Base-by-base conservation (phyloP, 2,329 filamentous ascomycete genomes). In the Apiospora kogelbergensis region DNA sequence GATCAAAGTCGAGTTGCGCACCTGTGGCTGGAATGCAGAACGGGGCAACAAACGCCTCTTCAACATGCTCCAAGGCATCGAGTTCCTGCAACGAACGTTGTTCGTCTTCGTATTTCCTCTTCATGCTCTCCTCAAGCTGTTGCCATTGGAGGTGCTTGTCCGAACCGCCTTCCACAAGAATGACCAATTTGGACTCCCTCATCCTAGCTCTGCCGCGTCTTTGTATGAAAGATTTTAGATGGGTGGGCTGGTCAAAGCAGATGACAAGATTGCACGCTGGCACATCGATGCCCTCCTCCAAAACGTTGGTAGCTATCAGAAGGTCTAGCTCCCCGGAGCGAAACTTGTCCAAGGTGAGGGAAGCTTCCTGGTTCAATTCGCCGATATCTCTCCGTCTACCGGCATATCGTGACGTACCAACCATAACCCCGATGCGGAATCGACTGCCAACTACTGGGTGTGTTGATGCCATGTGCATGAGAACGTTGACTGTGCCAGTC, bases 121-220 rank as follows among this genome's bases (percentile, higher is more conserved):
- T 92, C 91, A 97, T 94, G n/a, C 88, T 82, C 3, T 84, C 78
- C 76, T 98, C 95, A 20, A 96, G 82, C 0, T 77, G 75, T 33
- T 88, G 81, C 91, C 93, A 97, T 33, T 86, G 83, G 2, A 78
- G 71, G 2, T 78, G 71, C 10, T 75, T 71, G 3, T 73, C 68
- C 1, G 71, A 73, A 0, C 75, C 75, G 5, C 72, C 70, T 9
- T 81, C 79, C 2, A 77, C 74, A 10, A 82, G 70, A 6, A 89
- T 73, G 15, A 86, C 74, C n/a, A 89, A 81, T 64, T 77, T 81
- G 0, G 88, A 89, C 7, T 82, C 76, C 24, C 77, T 79, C 82
- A 84, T 85, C 11, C 87, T 79, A 5, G 86, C 86, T 42, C 86
- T 80, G 9, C 86, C 85, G 6, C 86, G 84, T 6, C 88, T 83